Evolutionary conservation across 495 filamentous ascomycete species (phyloP).

Genomic region (Aspergillus indologenus): DNA sequence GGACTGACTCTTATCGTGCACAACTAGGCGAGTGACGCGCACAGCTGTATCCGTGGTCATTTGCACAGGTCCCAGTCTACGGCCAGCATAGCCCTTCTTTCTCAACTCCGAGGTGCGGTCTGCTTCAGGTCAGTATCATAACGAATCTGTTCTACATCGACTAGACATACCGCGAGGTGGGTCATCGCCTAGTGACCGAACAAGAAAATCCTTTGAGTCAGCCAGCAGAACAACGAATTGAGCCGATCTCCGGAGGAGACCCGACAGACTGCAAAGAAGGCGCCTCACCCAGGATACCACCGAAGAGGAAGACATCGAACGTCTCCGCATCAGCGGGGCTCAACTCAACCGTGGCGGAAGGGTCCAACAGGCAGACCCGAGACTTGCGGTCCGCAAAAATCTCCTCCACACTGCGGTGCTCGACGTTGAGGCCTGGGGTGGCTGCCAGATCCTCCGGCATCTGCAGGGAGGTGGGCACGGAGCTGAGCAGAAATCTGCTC

Average conservation of each 20-base stretch:
- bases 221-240: constrained; percentile 6
- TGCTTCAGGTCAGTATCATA: constrained; percentile 28
- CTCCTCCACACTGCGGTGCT: constrained; percentile 71
- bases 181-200: constrained; percentile 68
- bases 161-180: constrained; percentile 75
- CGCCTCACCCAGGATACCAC: constrained; percentile 79
- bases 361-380: constrained; percentile 86
- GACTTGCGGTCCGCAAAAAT: constrained; percentile 64
- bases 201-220: constrained; percentile 15
- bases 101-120: constrained; percentile 92
- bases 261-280: too few species aligned
- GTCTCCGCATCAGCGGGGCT: constrained; percentile 73
- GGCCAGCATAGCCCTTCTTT: constrained; percentile 85
- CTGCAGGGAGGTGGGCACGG: constrained; percentile 64
- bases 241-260: neutral
- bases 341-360: constrained; percentile 73
- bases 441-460: constrained; percentile 60
- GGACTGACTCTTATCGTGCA: constrained; percentile 69
- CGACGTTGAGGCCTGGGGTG: constrained; percentile 60
- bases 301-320: constrained; percentile 93
- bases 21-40: constrained; percentile 83
- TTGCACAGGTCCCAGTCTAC: constrained; percentile 85
- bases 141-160: neutral
- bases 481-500: constrained; percentile 78
- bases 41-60: constrained; percentile 99